Conservation (phyloP, 2,329 filamentous ascomycete species). For the Phyllosticta citrichinensis region DNA sequence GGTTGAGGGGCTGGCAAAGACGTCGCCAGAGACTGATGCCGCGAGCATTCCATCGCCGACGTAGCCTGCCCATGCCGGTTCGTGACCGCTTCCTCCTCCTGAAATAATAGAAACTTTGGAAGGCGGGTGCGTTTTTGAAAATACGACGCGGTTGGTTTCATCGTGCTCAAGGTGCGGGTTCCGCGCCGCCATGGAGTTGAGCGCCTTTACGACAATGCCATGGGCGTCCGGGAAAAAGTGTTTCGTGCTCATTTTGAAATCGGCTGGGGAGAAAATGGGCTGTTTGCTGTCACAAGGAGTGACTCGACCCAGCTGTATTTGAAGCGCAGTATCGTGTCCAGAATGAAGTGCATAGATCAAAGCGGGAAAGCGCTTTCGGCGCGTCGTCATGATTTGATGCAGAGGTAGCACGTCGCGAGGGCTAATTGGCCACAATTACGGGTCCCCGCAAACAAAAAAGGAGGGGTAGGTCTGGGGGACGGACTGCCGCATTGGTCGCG, state of each 20-base stretch:
- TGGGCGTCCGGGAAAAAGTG: slow-evolving; percentile 44
- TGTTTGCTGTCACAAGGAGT: not conserved
- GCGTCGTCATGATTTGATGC: not conserved
- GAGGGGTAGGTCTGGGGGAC: slow-evolving; percentile 1
- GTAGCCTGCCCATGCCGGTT: slow-evolving; percentile 40
- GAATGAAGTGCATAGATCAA: not conserved
- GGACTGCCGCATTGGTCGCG: slow-evolving; percentile 6
- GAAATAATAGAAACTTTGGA: slow-evolving; percentile 37
- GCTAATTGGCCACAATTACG: not conserved
- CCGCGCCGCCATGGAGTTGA: slow-evolving; percentile 37
- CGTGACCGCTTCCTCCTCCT: slow-evolving; percentile 39
- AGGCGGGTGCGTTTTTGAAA: slow-evolving; percentile 34
- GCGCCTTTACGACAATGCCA: slow-evolving; percentile 40
- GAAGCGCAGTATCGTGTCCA: not conserved
- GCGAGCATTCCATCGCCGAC: slow-evolving; percentile 40
- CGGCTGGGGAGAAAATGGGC: no score
- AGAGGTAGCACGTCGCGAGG: not conserved
- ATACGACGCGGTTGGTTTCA: slow-evolving; percentile 38
- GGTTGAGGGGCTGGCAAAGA: slow-evolving; percentile 38
- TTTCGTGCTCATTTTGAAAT: slow-evolving; percentile 39
- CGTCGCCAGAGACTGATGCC: slow-evolving; percentile 39
- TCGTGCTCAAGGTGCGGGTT: slow-evolving; percentile 37
- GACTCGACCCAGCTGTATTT: not conserved
- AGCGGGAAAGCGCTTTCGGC: not conserved
- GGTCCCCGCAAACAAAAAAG: not conserved